phyloP scores from a whole-genome alignment of 371 early-diverging fungal genomes.

The Rhizopus delemar region DNA sequence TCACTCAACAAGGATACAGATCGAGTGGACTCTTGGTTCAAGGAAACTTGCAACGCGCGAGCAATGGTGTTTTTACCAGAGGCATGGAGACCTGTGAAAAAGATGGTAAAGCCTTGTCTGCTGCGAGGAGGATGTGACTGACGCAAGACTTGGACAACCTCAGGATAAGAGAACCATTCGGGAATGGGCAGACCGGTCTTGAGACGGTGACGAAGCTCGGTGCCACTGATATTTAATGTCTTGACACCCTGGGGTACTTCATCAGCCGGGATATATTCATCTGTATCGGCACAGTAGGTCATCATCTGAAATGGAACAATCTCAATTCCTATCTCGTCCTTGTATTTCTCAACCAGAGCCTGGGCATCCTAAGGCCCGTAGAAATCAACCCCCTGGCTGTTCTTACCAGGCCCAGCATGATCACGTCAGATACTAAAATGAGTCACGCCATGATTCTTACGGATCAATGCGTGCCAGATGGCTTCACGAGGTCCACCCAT shows the following conservation, averaged over 20 bases:
- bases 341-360: slow-evolving; percentile 80
- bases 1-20: slow-evolving; percentile 88
- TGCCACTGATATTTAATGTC: slow-evolving; percentile 75
- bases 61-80: slow-evolving; percentile 84
- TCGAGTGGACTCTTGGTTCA: slow-evolving; percentile 90
- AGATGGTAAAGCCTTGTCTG: slow-evolving; percentile 89
- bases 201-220: slow-evolving; percentile 72
- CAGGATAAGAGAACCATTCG: slow-evolving; percentile 97
- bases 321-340: slow-evolving; percentile 87
- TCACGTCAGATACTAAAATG: slow-evolving; percentile 96
- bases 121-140: slow-evolving; percentile 86
- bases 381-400: slow-evolving; percentile 87
- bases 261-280: slow-evolving; percentile 89
- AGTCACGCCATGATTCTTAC: slow-evolving; percentile 94
- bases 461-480: slow-evolving; percentile 95
- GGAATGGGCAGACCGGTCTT: slow-evolving; percentile 90
- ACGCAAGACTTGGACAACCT: slow-evolving; percentile 86
- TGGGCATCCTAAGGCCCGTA: slow-evolving; percentile 97
- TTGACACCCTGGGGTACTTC: slow-evolving; percentile 80
- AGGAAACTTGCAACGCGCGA: slow-evolving; percentile 81
- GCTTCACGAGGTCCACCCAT: slow-evolving; percentile 98
- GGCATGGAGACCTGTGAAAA: slow-evolving; percentile 88
- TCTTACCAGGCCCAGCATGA: slow-evolving; percentile 96
- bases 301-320: slow-evolving; percentile 97
- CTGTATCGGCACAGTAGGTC: slow-evolving; percentile 89